Base-by-base conservation (phyloP, 1,139 yeast genomes). In the Candida sp. region DNA sequence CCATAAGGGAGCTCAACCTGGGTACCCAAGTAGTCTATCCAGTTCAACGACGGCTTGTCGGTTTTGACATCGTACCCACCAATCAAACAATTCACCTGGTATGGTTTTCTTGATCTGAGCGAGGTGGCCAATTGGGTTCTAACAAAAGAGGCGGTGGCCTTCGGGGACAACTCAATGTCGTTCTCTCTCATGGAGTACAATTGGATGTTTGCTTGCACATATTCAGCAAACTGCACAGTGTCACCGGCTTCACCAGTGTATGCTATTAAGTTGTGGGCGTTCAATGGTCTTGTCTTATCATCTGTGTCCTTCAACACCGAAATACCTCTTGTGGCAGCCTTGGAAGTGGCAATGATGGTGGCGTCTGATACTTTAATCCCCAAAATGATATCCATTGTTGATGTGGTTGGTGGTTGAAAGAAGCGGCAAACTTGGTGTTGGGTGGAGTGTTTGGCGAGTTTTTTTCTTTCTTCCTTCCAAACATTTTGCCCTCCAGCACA, bases 171-270 rank as follows among this genome's bases (percentile, higher is more conserved):
- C 63, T 92, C 98, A 55, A 80, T 77, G 53, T 74, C 81, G 58
- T 88, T 87, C 67, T 94, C 96, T 63, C 98, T 83, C 81, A 92
- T 91, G 50, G 91, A 85, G 67, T 90, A 88, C 56, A 94, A 80
- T 69, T 90, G 96, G 59, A 92, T 84, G 67, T 96, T 94, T 47
- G 98, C 99, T 68, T 90, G 96, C 56, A 92, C 83, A 66, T 86
- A 90, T 66, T 94, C 98, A 42, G 97, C 96, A 72, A 94, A 93
- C 68, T 94, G 96, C n/a, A 90, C 93, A 3, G 98, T 90, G 67
- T 94, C 99, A 53, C 99, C 99, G 4, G 98, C 82, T 68, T 94
- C 99, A 51, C 99, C 99, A 4, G 97, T 88, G 73, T 76, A 93
- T 47, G 98, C 97, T 75, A 94, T 80, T 60, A 93, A 77, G 54